Evolutionary conservation across 345 rosid genomes (phyloP).

Genomic region (Physaria fendleri): DNA sequence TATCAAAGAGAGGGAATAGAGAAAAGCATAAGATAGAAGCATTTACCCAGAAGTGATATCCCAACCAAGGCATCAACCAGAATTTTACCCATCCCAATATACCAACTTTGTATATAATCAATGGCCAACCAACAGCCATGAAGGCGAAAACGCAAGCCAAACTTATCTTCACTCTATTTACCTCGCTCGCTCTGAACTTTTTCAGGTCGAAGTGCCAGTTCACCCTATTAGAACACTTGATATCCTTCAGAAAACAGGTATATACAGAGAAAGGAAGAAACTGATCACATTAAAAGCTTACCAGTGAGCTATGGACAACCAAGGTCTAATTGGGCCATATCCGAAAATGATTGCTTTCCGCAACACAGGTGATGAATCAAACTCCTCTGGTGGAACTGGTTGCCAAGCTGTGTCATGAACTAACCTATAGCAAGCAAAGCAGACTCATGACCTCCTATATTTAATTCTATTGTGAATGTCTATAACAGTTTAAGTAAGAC

Average conservation of each 20-base stretch:
- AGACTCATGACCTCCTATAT: neutral
- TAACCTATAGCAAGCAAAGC: conserved; percentile 44
- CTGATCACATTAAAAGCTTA: conserved; percentile 13
- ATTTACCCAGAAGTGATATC: conserved; percentile 92
- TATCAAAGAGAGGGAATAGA: neutral
- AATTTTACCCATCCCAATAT: conserved; percentile 84
- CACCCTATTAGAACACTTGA: conserved; percentile 46
- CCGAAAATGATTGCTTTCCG: conserved; percentile 73
- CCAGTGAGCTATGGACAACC: conserved; percentile 98
- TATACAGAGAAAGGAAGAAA: neutral
- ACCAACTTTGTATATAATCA: conserved; percentile 73
- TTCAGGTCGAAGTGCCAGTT: conserved; percentile 71
- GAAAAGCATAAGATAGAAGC: neutral
- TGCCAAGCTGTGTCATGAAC: conserved; percentile 93
- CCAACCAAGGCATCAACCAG: conserved; percentile 97
- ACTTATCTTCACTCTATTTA: conserved; percentile 81
- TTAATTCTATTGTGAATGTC: neutral
- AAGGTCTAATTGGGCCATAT: conserved; percentile 89
- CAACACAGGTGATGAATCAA: conserved; percentile 49
- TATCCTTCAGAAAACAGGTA: conserved; percentile 4
- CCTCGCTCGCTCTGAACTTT: conserved; percentile 82
- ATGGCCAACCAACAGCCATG: conserved; percentile 93
- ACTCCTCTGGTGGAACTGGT: conserved; percentile 67
- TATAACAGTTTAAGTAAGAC: conserved; percentile 5
- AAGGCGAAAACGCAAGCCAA: conserved; percentile 92